Percentiles rank a stretch among this genome's conserved stretches.
Conservation (phyloP, 306 rosid genomes). For the Hippophae gyantsensis region DNA sequence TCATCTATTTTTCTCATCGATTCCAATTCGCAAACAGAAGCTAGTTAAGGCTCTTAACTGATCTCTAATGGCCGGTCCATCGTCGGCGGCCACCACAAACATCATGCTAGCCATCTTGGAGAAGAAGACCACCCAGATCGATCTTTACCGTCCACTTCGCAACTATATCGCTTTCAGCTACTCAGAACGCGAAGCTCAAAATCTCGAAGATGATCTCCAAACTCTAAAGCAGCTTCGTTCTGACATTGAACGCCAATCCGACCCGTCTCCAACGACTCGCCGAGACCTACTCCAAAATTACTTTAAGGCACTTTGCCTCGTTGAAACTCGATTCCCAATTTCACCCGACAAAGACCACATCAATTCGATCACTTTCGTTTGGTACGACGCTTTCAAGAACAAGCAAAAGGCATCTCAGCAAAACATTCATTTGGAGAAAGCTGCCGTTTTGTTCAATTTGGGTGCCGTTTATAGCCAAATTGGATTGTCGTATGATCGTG, state of each 20-base stretch:
- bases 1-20: too few species aligned
- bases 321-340: conserved; percentile 93
- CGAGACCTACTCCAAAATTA: conserved; percentile 78
- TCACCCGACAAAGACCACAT: conserved; percentile 78
- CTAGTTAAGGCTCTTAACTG: not conserved
- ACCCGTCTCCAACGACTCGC: conserved; percentile 75
- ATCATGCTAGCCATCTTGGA: conserved; percentile 88
- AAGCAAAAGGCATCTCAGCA: conserved; percentile 85
- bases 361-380: conserved; percentile 63
- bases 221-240: conserved; percentile 72
- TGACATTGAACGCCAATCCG: conserved; percentile 75
- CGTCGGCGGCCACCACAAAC: conserved; percentile 40
- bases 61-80: conserved; percentile 40
- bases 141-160: conserved; percentile 84
- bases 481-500: conserved; percentile 70
- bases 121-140: conserved; percentile 68
- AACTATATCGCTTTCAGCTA: conserved; percentile 71
- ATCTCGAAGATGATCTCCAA: conserved; percentile 90
- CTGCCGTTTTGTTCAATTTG: conserved; percentile 71
- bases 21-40: too few species aligned
- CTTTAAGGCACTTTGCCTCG: conserved; percentile 73
- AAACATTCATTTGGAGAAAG: conserved; percentile 91
- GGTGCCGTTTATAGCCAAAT: conserved; percentile 91
- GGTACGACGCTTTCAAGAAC: conserved; percentile 87
- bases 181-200: conserved; percentile 97